Evolutionary conservation across 305 asterid genomes (phyloP).

Genomic region (Fraxinus xanthoxyloides): DNA sequence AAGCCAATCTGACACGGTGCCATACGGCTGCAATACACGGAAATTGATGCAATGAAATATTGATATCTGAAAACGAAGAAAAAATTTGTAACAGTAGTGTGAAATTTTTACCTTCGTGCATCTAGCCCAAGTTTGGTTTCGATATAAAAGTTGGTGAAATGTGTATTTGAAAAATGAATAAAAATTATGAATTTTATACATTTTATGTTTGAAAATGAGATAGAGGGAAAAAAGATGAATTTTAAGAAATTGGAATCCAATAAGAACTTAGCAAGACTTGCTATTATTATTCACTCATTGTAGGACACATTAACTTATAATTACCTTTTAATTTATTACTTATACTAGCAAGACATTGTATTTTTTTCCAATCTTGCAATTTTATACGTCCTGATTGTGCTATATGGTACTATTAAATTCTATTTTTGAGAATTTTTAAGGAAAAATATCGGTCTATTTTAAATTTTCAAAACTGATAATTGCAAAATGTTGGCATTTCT

Average conservation of each 20-base stretch:
- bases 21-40: background rate
- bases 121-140: background rate
- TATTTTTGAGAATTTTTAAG: background rate
- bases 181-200: background rate
- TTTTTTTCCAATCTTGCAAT: background rate
- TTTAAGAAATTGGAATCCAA: too few relatives aligned
- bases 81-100: background rate
- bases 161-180: background rate
- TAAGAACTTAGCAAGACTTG: background rate
- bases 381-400: background rate
- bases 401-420: background rate
- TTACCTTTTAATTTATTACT: too few relatives aligned
- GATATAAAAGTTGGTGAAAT: background rate
- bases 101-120: background rate
- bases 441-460: background rate
- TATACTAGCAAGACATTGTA: background rate
- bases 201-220: background rate
- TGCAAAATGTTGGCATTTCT: background rate
- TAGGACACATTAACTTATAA: background rate
- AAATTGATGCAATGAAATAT: background rate
- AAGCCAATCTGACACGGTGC: slow-evolving; percentile 10
- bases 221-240: too few relatives aligned
- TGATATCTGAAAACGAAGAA: background rate
- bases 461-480: background rate
- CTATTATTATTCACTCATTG: too few relatives aligned